These are phyloP conservation scores for Fraxinus platypoda DNA, from an alignment of 305 asterid genomes.

Conservation along the genomic window DNA sequence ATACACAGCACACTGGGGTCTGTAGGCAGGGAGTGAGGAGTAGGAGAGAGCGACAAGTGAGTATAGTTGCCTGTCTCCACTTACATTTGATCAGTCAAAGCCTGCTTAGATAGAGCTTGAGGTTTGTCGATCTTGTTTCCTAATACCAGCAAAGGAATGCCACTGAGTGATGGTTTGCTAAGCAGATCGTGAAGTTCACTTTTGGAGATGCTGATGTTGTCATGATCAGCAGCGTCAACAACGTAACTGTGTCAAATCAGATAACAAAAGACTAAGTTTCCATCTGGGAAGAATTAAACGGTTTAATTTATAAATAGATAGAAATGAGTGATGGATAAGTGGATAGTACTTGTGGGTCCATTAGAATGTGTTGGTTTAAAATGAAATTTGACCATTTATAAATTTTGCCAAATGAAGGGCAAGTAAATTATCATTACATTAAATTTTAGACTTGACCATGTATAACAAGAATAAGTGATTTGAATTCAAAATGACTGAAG, in stretches of 20 bases:
- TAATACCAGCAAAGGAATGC: slow-evolving; percentile 84
- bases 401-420: neutral
- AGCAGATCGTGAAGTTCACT: slow-evolving; percentile 87
- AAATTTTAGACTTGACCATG: slow-evolving; percentile 1
- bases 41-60: neutral
- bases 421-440: neutral
- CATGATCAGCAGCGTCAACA: slow-evolving; percentile 93
- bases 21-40: neutral
- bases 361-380: too few relatives aligned
- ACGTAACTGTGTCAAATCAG: slow-evolving; percentile 61
- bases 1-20: neutral
- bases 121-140: slow-evolving; percentile 94
- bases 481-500: neutral
- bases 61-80: slow-evolving; percentile 13
- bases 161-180: slow-evolving; percentile 80
- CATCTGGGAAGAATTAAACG: neutral
- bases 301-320: too few relatives aligned
- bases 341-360: neutral
- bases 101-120: slow-evolving; percentile 71
- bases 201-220: slow-evolving; percentile 68
- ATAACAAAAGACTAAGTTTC: neutral
- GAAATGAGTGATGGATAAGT: neutral
- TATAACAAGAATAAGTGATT: neutral
- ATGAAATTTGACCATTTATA: neutral
- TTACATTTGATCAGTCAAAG: slow-evolving; percentile 86